Conservation (phyloP, 306 rosid genomes). For the Ceratonia siliqua region DNA sequence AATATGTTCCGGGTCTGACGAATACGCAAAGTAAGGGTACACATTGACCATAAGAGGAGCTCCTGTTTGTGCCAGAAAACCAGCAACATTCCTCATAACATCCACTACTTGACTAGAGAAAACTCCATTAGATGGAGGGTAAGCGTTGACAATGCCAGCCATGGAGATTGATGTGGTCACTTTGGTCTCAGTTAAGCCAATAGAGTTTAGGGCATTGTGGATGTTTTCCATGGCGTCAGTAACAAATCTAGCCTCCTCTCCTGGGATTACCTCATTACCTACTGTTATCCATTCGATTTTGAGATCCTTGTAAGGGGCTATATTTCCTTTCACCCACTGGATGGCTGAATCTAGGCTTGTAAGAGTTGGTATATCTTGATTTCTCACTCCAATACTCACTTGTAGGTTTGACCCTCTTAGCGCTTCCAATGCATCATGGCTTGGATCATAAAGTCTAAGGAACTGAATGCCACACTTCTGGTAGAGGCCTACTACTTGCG, state of each 20-base stretch:
- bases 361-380: not conserved
- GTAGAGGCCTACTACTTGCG: conserved; percentile 11
- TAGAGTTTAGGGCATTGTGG: not conserved
- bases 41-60: conserved; percentile 31
- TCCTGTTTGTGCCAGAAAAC: not conserved
- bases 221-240: not conserved
- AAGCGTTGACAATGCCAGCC: not conserved
- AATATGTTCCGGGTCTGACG: not conserved
- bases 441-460: conserved; percentile 31
- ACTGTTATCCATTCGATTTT: not conserved
- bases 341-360: conserved; percentile 10
- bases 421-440: conserved; percentile 25
- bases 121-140: conserved; percentile 34
- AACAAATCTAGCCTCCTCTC: not conserved
- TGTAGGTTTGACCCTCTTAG: conserved; percentile 16
- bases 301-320: conserved; percentile 25
- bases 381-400: conserved; percentile 27
- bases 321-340: conserved; percentile 31
- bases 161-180: conserved; percentile 10
- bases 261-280: conserved; percentile 35
- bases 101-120: not conserved
- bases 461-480: conserved; percentile 24
- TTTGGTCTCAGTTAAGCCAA: not conserved
- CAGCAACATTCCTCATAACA: not conserved
- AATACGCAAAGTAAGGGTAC: conserved; percentile 26